Percentiles rank a stretch among this genome's conserved stretches.
These are phyloP conservation scores for Neonectria neomacrospora DNA, from an alignment of 2,329 filamentous ascomycete genomes.

Conservation along the genomic window DNA sequence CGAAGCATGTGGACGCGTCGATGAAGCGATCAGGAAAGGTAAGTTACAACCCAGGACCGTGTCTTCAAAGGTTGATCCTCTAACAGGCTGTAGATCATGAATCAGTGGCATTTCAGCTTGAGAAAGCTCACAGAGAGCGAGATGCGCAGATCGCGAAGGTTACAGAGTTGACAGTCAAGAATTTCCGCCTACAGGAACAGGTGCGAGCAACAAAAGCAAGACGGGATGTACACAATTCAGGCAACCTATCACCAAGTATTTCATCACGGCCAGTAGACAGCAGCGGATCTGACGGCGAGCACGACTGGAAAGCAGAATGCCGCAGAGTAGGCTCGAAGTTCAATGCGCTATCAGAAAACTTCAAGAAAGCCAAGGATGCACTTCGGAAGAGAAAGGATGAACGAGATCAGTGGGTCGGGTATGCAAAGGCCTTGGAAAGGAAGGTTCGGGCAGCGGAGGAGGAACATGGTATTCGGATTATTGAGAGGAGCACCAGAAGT, in stretches of 20 bases:
- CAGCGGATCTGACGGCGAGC: constrained; percentile 23
- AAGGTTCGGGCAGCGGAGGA: constrained; percentile 58
- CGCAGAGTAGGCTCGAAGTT: constrained; percentile 54
- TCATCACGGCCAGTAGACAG: constrained; percentile 8
- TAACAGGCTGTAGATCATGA: constrained; percentile 48
- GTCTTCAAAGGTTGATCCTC: constrained; percentile 16
- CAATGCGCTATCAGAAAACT: constrained; percentile 53
- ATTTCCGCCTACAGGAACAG: constrained; percentile 33
- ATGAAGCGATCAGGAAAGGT: constrained; percentile 53
- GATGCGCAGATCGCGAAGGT: constrained; percentile 28
- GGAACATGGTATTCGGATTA: constrained; percentile 49
- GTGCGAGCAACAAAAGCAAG: constrained; percentile 22
- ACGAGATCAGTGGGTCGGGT: constrained; percentile 58
- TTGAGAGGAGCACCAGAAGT: constrained; percentile 34
- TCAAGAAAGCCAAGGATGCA: constrained; percentile 54
- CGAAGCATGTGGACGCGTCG: constrained; percentile 54
- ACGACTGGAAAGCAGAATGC: constrained; percentile 48
- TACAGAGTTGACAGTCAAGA: constrained; percentile 32
- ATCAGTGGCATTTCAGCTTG: constrained; percentile 55
- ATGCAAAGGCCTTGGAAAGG: constrained; percentile 56
- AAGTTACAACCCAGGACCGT: constrained; percentile 7
- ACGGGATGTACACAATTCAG: constrained; percentile 4
- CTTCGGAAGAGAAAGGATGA: constrained; percentile 55
- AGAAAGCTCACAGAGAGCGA: constrained; percentile 33
- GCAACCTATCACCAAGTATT: not conserved